Evolutionary conservation across 108 stramenopile genomes (phyloP).

Genomic region (Nitzschia sp.): DNA sequence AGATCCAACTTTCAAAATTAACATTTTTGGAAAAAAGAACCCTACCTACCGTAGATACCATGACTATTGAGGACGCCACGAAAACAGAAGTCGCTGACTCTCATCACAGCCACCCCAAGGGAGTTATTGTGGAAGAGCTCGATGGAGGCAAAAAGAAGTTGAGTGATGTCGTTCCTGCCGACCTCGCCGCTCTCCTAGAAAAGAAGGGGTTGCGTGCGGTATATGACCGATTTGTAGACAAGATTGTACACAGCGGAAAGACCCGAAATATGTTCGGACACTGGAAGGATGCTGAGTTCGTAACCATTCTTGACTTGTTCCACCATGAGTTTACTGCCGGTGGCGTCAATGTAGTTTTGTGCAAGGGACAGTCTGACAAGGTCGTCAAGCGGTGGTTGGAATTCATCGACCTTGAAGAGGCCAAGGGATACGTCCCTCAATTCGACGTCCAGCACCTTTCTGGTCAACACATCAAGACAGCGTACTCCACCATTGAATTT

Average conservation of each 20-base stretch:
- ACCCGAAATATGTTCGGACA: slow-evolving; percentile 46
- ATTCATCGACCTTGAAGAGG: slow-evolving; percentile 43
- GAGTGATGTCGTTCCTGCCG: slow-evolving; percentile 22
- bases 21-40: no score
- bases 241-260: slow-evolving; percentile 23
- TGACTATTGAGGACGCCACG: no score
- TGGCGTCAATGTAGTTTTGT: slow-evolving; percentile 46
- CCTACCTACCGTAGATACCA: no score
- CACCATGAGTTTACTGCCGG: slow-evolving; percentile 46
- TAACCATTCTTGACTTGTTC: slow-evolving; percentile 44
- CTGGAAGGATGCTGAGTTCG: slow-evolving; percentile 50
- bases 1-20: no score
- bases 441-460: slow-evolving; percentile 43
- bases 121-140: slow-evolving; percentile 55
- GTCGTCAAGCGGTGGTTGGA: slow-evolving; percentile 51
- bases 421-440: slow-evolving; percentile 45
- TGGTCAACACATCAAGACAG: slow-evolving; percentile 49
- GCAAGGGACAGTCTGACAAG: slow-evolving; percentile 39
- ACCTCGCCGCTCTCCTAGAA: slow-evolving; percentile 15
- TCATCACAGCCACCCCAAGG: slow-evolving; percentile 18
- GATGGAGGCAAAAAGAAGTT: slow-evolving; percentile 37
- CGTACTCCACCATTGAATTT: slow-evolving; percentile 43
- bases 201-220: slow-evolving; percentile 29
- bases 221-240: slow-evolving; percentile 46
- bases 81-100: no score